A percentile compares a stretch with the other conserved stretches of the same genome.
These are phyloP conservation scores for Calonectria leucothoes DNA, from an alignment of 2,329 filamentous ascomycete species.

Conservation along the genomic window DNA sequence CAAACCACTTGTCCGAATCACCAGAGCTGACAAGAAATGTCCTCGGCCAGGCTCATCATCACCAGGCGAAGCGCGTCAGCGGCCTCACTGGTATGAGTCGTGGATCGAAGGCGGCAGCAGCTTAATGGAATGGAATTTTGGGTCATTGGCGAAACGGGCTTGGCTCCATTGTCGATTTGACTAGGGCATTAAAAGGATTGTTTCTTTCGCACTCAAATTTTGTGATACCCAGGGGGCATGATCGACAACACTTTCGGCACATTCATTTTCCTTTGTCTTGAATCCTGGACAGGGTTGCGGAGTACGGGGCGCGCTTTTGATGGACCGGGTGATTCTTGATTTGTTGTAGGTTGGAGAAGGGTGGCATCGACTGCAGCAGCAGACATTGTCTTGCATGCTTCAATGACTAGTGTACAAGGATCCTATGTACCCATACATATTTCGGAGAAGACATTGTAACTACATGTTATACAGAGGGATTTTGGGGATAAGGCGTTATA, in stretches of 20 bases:
- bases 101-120: slow-evolving; percentile 49
- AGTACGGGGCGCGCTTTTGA: slow-evolving; percentile 25
- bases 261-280: slow-evolving; percentile 36
- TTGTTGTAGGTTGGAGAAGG: slow-evolving; percentile 28
- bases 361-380: slow-evolving; percentile 28
- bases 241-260: slow-evolving; percentile 38
- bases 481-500: slow-evolving; percentile 31
- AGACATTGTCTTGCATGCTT: slow-evolving; percentile 26
- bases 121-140: slow-evolving; percentile 39
- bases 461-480: slow-evolving; percentile 37
- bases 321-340: slow-evolving; percentile 25
- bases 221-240: slow-evolving; percentile 53
- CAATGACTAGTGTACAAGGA: slow-evolving; percentile 38
- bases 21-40: slow-evolving; percentile 57
- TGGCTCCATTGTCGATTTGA: slow-evolving; percentile 26
- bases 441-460: slow-evolving; percentile 32
- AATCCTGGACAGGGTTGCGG: slow-evolving; percentile 29
- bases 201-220: slow-evolving; percentile 46
- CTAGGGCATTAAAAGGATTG: slow-evolving; percentile 37
- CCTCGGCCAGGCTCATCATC: slow-evolving; percentile 46
- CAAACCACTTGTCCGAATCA: slow-evolving; percentile 51
- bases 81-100: slow-evolving; percentile 47
- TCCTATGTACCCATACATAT: slow-evolving; percentile 35
- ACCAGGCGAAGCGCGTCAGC: slow-evolving; percentile 48
- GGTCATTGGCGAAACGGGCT: slow-evolving; percentile 18